Evolutionary conservation across 1,284 basidiomycete genomes (phyloP), one percentile per base, ranked within the genome.

Genomic region (Xerocomus amazonicus): DNA sequence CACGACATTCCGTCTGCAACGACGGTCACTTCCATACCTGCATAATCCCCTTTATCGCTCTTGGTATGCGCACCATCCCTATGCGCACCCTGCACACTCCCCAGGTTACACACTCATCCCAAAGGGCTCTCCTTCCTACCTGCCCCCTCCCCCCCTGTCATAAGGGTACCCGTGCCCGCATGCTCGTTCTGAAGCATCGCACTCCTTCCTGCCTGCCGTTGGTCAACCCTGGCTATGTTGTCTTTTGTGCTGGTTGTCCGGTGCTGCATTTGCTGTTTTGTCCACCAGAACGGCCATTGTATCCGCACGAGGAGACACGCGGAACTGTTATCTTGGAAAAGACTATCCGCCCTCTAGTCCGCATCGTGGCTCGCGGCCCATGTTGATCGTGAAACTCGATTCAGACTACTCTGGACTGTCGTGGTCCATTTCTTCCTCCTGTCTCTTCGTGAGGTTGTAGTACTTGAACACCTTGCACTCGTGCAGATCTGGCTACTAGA

Each of bases 361-460:
- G 71, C 74, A 78, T 78, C 65, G 75, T 71, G 70, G 76, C 73
- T 71, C 73, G 61, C 56, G 59, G 50, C 54, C 52, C 53, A 58
- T 16, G 56, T 50, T 45, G 54, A 51, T 54, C 53, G 59, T 60
- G 73, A 63, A 76, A 78, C 77, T 78, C 73, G 74, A 78, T 73
- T 78, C 76, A 76, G 75, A 78, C 76, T 78, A 76, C 69, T 79
- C 75, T 75, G 67, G 66, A 59, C 71, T 78, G 72, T 73, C 65
- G 65, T 67, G 59, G 36, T 47, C 43, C 17, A 6, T 32, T 47
- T 61, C 65, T 63, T 65, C 50, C 5, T 9, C 3, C 27, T 35
- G 46, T 43, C 50, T 53, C 55, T 39, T 61, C 13, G 47, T 28
- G 60, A 58, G 56, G 63, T 37, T 12, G 2, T 0, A 8, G 28